Base-by-base conservation (phyloP, 2,329 filamentous ascomycete species). In the Didymosphaeria variabile region DNA sequence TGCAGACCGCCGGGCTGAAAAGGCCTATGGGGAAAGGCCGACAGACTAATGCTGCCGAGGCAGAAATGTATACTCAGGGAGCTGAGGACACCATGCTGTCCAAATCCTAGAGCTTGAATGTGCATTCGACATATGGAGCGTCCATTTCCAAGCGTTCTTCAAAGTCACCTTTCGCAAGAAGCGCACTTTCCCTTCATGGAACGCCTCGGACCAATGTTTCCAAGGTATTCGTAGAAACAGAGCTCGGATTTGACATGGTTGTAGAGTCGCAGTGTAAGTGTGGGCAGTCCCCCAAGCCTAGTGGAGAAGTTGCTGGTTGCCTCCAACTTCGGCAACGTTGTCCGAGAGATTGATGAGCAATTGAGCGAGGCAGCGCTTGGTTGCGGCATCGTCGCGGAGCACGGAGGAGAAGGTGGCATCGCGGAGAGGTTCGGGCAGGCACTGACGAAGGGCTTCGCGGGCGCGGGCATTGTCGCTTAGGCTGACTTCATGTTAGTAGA, bases 361-460 rank as follows among this genome's bases (percentile, higher is more conserved):
- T 80, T 98, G 95, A n/a, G 94, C 92, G 36, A 99, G 89, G 79
- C 95, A 99, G 61, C 95, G 90, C 84, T 99, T 99, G 0, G 95
- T 99, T 1, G 95, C 95, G 15, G 95, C 95, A 75, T 99, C 95
- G 74, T 99, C 95, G 60, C 95, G 91, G 36, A 99, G 89, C 47
- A 99, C 95, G 0, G 94, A 94, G 9, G 93, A 97, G 79, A 99
- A 99, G 1, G 95, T 99, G 8, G 94, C 94, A 77, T 99, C 95
- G 51, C 95, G 91, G n/a, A 99, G 89, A n/a, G 95, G 95, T 74
- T 99, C 95, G 0, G 95, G 95, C 13, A 99, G 90, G 75, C 95
- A 99, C 80, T 99, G 95, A 45, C 95, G 89, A 23, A 99, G 87
- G 49, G 95, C 95, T 79, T 99, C 95, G 34, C 95, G 91, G 59